Percentiles rank a stretch among this genome's conserved stretches.
Evolutionary conservation across 2,329 filamentous ascomycete species (phyloP).

Genomic region (Monilinia laxa): DNA sequence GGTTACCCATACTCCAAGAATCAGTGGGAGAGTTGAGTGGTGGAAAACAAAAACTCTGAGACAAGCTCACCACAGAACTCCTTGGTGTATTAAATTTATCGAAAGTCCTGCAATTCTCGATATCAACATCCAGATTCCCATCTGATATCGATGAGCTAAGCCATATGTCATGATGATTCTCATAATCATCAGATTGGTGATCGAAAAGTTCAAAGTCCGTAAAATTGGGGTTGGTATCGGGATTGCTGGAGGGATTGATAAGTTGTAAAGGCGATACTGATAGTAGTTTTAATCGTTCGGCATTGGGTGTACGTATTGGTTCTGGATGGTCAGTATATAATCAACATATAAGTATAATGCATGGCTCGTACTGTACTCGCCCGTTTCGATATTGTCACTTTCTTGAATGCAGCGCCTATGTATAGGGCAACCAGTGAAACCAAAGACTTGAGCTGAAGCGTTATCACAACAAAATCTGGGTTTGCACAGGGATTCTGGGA

Average conservation of each 20-base stretch:
- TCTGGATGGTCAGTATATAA: background rate
- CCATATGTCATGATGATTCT: background rate
- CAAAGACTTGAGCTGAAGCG: background rate
- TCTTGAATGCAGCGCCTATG: background rate
- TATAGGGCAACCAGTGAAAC: background rate
- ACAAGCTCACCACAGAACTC: background rate
- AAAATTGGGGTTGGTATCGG: background rate
- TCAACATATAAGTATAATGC: background rate
- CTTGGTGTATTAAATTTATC: slow-evolving; percentile 12
- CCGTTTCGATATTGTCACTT: background rate
- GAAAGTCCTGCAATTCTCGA: background rate
- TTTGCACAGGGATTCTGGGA: too few relatives aligned
- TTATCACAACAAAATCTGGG: background rate
- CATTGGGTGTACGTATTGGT: background rate
- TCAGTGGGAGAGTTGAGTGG: background rate
- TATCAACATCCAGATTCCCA: background rate
- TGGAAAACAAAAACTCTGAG: background rate
- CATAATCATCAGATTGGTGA: background rate
- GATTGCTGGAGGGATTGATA: background rate
- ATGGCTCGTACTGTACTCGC: background rate
- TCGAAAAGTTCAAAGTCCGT: slow-evolving; percentile 2
- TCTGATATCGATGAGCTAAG: background rate
- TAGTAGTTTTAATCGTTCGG: background rate
- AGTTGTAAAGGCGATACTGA: background rate
- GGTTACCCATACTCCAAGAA: background rate